Base-by-base conservation (phyloP, 768 basidiomycete genomes). In the Hericium rajendrae region DNA sequence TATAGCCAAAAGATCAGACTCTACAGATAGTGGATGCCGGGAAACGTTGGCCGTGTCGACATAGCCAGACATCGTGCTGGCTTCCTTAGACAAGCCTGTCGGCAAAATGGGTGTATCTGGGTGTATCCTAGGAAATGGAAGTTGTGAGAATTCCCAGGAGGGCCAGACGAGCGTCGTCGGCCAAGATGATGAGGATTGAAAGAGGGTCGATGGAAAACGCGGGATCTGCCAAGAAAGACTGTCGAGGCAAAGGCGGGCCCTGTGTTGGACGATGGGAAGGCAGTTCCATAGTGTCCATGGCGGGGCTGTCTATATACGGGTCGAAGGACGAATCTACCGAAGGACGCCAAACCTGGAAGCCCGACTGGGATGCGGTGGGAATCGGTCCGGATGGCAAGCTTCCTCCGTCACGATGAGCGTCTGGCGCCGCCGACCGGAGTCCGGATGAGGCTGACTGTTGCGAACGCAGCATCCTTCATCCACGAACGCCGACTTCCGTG, bases 191-290 rank as follows among this genome's bases (percentile, higher is more conserved):
- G 57, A 6, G 67, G 71, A 56, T 72, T 70, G 32, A 48, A 49
- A 38, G 60, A n/a, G 70, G 70, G 62, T 72, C 69, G 40, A 57
- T 52, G 24, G 71, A 68, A 63, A 72, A 72, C 12, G 71, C 71
- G 38, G 70, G 71, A 56, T 72, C 71, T 26, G 66, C 39, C 5
- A 49, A 57, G 43, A 26, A 54, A 48, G 55, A 20, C 20, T 3
- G 38, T 20, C 53, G 32, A 18, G 55, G 56, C 38, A 51, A 40
- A 20, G 60, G 57, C 4, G 60, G 59, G 15, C 4, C 20, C 13
- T 20, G 10, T 41, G 37, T 6, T 38, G 55, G 28, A 13, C 24
- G 15, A 2, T 5, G 38, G 22, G 53, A 20, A 38, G 58, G 53
- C 15, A 52, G 15, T 28, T 15, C 15, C 18, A 54, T 11, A 16